Evolutionary conservation across 2,329 filamentous ascomycete species (phyloP), one percentile per base, ranked within the genome.

Genomic region (Ophiosphaerella korrae): DNA sequence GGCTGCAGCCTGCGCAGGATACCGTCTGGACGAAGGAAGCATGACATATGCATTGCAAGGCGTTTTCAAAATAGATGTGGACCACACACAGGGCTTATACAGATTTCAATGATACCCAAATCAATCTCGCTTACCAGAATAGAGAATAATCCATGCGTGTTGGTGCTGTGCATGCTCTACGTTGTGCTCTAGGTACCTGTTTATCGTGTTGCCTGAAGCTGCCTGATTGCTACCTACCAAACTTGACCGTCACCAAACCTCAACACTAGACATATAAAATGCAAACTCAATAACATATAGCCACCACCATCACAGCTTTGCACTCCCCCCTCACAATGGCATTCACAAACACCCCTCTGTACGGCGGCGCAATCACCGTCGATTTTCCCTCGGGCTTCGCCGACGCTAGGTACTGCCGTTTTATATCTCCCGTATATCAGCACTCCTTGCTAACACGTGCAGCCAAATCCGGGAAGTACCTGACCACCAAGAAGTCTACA

Each of bases 401-500:
- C 61, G 89, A 92, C 66, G 87, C 90, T 50, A 90, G 87, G 88
- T 90, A 77, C 48, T 40, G 47, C 43, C 42, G 42, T 47, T 54
- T 47, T 41, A 18, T 32, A 42, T 31, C 35, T 45, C 14, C 16
- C 31, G 23, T 37, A 48, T 13, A 36, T 32, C 42, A 54, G 44
- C 53, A 56, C 58, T 60, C 35, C 11, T n/a, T 55, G 38, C 52
- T 52, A 31, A 58, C 11, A 6, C 7, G 39, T 9, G 39, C 58
- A 90, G 88, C 76, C 82, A 83, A 47, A 82, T 92, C 62, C 86
- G 89, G 57, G 83, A 91, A 75, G 85, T 92, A 5, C 89, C 89
- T 43, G 88, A 93, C 71, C 89, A 95, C 74, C 92, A 97, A 78
- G 93, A 97, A 79, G 88, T 97, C 62, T 96, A 87, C 77, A 87